Base-by-base conservation (phyloP, 306 rosid genomes). In the Prinsepia uniflora region DNA sequence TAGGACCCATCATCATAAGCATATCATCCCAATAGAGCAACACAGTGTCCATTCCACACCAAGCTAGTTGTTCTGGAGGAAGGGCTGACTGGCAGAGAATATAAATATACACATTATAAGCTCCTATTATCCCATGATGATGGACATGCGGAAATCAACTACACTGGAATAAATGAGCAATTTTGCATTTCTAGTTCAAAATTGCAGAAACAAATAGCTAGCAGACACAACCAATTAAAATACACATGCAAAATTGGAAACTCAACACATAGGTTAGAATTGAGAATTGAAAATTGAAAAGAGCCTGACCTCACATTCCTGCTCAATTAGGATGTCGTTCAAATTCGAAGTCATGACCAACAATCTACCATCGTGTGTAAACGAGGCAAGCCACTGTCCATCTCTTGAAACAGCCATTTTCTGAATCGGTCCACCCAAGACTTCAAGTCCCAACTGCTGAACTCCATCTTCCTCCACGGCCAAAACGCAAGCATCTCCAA, bases 41-140 rank as follows among this genome's bases (percentile, higher is more conserved):
- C 80, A 94, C 97, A 11, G 96, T 90, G 79, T 94, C 98, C 96
- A 94, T 87, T 75, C 98, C 98, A 78, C 98, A 90, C 97, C 98
- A 94, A 43, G 92, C 81, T 61, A 94, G 65, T 83, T 94, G 98
- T 81, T 86, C 83, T 0, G 98, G 98, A 63, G 98, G 96, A 74
- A 89, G 97, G 13, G 92, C 96, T 30, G 97, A 94, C 98, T 94
- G 65, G 10, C 18, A 20, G 63, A 56, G 44, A 63, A 77, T 75
- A 87, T 72, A 66, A 62, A 80, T 22, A 20, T 8, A 20, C 41
- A 36, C 61, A 52, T 52, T 52, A 68, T 20, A 18, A 50, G 1
- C 18, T 8, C 9, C 9, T 15, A 30, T 20, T 30, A 5, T 66
- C 14, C 57, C 8, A 13, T 30, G 22, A 66, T 9, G 0, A 14